Percentiles rank a stretch among this genome's conserved stretches.
Conservation (phyloP, 306 rosid species). For the Rosa multiflora region DNA sequence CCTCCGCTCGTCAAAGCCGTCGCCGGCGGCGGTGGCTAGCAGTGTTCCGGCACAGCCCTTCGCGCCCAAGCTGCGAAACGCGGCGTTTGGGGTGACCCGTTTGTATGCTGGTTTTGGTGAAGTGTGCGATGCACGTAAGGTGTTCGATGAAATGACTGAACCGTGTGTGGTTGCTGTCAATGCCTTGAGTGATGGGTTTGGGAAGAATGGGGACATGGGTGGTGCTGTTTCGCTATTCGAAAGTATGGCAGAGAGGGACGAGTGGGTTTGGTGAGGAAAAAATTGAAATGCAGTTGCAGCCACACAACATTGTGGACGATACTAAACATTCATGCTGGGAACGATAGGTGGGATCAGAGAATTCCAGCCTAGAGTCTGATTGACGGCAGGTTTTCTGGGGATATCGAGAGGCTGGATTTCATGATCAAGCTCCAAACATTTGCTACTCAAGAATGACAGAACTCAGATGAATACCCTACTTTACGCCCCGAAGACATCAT, state of each 20-base stretch:
- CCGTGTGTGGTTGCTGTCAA: constrained; percentile 55
- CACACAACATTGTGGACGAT: constrained; percentile 47
- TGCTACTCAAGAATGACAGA: not conserved
- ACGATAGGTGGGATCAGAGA: constrained; percentile 56
- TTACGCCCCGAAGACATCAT: not conserved
- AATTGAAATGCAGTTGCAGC: constrained; percentile 43
- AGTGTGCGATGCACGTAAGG: constrained; percentile 44
- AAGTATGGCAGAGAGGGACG: too few species aligned
- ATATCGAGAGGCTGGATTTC: too few species aligned
- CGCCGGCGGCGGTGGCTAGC: not conserved
- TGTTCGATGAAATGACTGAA: constrained; percentile 68
- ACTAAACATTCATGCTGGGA: constrained; percentile 57
- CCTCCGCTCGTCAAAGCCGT: constrained; percentile 59
- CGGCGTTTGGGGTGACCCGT: constrained; percentile 49
- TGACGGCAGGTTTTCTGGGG: too few species aligned
- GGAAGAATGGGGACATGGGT: too few species aligned
- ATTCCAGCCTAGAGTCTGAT: too few species aligned
- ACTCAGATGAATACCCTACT: not conserved
- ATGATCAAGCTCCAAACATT: not conserved
- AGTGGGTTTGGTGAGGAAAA: too few species aligned
- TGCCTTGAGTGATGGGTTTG: constrained; percentile 57
- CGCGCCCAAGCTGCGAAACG: constrained; percentile 56
- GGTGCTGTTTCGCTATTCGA: too few species aligned
- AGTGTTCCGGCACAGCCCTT: constrained; percentile 22
- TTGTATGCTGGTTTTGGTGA: constrained; percentile 33